These are phyloP conservation scores for Rhynchospora breviuscula DNA, from an alignment of 176 grass and related monocot species.

Conservation along the genomic window DNA sequence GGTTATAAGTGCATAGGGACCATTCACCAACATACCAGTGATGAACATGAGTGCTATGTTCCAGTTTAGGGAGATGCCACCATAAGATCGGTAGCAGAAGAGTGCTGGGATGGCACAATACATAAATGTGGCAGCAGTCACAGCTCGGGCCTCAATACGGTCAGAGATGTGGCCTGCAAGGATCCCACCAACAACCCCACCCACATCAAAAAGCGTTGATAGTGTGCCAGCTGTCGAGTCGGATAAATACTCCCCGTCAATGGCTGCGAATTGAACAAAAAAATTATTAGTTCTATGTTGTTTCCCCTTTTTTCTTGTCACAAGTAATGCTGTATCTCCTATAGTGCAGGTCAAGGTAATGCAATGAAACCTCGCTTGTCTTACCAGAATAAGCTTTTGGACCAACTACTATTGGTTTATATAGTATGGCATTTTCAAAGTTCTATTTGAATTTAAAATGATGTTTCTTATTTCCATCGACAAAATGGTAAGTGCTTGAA, in stretches of 20 bases:
- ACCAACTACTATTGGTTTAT: not conserved
- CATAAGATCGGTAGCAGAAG: conserved; percentile 68
- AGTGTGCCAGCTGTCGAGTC: conserved; percentile 39
- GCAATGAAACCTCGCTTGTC: not conserved
- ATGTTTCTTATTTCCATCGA: not conserved
- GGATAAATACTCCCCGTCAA: conserved; percentile 57
- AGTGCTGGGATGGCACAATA: conserved; percentile 72
- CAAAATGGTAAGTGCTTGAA: not conserved
- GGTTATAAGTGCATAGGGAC: conserved; percentile 73
- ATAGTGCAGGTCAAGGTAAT: not conserved
- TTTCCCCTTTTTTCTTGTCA: too few species aligned
- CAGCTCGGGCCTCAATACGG: conserved; percentile 50
- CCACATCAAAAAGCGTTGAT: conserved; percentile 76
- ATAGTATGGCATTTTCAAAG: not conserved
- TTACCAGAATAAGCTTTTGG: not conserved
- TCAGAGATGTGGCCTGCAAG: conserved; percentile 86
- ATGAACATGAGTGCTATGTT: conserved; percentile 57
- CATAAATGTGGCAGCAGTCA: conserved; percentile 72
- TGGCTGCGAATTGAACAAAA: conserved; percentile 37
- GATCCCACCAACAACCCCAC: conserved; percentile 63
- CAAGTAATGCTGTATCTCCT: not conserved
- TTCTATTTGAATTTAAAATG: not conserved
- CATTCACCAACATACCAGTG: conserved; percentile 66
- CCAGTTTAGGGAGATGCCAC: conserved; percentile 49
- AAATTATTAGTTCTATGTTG: not conserved